Evolutionary conservation across 2,329 filamentous ascomycete genomes (phyloP).

Genomic region (Sclerotinia subarctica): DNA sequence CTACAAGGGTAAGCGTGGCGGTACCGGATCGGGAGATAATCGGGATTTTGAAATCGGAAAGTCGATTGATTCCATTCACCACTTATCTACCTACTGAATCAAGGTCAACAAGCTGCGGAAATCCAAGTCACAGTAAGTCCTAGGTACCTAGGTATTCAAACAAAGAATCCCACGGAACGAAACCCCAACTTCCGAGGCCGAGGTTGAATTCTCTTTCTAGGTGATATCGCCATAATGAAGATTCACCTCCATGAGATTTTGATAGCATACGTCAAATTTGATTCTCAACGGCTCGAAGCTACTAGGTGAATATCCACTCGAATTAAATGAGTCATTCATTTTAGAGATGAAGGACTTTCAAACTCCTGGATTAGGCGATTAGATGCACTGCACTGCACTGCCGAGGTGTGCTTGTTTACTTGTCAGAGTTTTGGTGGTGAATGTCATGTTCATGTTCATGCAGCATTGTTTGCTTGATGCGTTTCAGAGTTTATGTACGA

Average conservation of each 20-base stretch:
- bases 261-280: not conserved
- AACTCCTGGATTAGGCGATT: not conserved
- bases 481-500: not conserved
- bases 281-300: too few relatives aligned
- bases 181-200: not conserved
- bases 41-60: too few relatives aligned
- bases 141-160: too few relatives aligned
- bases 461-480: constrained; percentile 2
- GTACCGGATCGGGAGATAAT: not conserved
- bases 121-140: too few relatives aligned
- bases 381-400: not conserved
- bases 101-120: not conserved
- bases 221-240: not conserved
- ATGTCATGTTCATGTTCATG: not conserved
- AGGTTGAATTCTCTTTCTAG: not conserved
- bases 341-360: too few relatives aligned
- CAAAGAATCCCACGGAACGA: not conserved
- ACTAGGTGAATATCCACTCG: not conserved
- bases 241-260: not conserved
- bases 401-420: not conserved
- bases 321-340: not conserved
- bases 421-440: not conserved
- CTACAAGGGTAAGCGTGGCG: not conserved
- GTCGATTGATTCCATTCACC: not conserved
- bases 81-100: not conserved